These are phyloP conservation scores for Phytophthora sojae DNA, from an alignment of 352 stramenopile genomes.

Conservation along the genomic window DNA sequence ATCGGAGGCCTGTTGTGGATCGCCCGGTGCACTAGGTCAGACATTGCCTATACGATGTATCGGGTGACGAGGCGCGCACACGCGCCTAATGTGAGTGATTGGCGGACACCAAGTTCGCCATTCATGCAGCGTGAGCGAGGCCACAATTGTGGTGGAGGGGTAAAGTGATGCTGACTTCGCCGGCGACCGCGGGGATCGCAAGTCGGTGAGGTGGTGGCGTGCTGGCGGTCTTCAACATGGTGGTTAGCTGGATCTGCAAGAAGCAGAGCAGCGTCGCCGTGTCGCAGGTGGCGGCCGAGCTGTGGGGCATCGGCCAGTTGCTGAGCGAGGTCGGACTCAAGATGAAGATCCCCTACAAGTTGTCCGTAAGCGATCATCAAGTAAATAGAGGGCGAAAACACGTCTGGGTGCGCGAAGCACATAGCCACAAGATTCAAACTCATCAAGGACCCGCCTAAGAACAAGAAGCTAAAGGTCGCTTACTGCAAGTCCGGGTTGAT, in stretches of 20 bases:
- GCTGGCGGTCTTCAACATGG: slow-evolving; percentile 15
- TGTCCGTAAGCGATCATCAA: slow-evolving; percentile 20
- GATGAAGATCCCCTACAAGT: background rate
- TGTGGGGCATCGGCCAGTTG: slow-evolving; percentile 15
- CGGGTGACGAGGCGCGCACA: slow-evolving; percentile 24
- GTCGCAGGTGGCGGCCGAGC: slow-evolving; percentile 15
- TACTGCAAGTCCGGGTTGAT: slow-evolving; percentile 16
- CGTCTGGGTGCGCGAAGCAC: slow-evolving; percentile 5
- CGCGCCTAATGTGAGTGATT: slow-evolving; percentile 15
- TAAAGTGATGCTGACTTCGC: slow-evolving; percentile 38
- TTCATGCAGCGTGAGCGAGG: background rate
- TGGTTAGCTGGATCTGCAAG: slow-evolving; percentile 23
- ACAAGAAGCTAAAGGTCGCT: background rate
- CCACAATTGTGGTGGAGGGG: slow-evolving; percentile 1
- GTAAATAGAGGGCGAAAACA: slow-evolving; percentile 10
- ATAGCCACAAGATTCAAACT: slow-evolving; percentile 23
- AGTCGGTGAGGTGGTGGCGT: slow-evolving; percentile 31
- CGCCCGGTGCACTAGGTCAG: slow-evolving; percentile 32
- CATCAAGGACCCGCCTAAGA: slow-evolving; percentile 8
- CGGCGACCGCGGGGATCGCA: slow-evolving; percentile 19
- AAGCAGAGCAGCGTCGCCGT: slow-evolving; percentile 31
- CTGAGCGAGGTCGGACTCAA: slow-evolving; percentile 2
- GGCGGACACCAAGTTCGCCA: slow-evolving; percentile 21
- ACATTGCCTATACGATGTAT: slow-evolving; percentile 40
- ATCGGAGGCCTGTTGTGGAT: slow-evolving; percentile 47